Evolutionary conservation across 164 flowering plant genomes (phyloP).

Genomic region (Cinnamomum micranthum): DNA sequence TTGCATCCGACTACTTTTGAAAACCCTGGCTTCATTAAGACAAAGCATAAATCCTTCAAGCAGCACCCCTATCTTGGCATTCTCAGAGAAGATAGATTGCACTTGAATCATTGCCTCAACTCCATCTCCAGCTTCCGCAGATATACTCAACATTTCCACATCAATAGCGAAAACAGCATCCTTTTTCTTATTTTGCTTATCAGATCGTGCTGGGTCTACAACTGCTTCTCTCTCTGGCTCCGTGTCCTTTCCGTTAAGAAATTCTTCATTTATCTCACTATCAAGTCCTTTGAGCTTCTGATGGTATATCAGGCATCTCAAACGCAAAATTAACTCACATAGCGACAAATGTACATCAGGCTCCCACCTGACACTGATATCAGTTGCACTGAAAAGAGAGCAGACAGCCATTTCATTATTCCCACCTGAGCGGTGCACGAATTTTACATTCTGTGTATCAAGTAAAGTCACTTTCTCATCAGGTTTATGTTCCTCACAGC

Average conservation of each 20-base stretch:
- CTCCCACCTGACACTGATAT: conserved; percentile 87
- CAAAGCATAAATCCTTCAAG: conserved; percentile 86
- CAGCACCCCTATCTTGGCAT: conserved; percentile 91
- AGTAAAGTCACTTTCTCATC: conserved; percentile 59
- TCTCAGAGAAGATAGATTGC: conserved; percentile 82
- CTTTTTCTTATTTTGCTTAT: conserved; percentile 53
- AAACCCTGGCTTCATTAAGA: conserved; percentile 63
- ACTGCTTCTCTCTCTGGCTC: conserved; percentile 39
- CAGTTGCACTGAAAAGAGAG: conserved; percentile 95
- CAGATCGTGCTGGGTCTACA: conserved; percentile 33
- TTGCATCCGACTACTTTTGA: conserved; percentile 94
- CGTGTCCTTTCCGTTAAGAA: conserved; percentile 21
- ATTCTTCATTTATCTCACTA: conserved; percentile 27
- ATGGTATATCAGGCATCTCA: conserved; percentile 52
- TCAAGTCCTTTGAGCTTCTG: conserved; percentile 47
- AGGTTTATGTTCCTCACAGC: conserved; percentile 39
- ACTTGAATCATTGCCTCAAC: conserved; percentile 60
- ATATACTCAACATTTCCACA: conserved; percentile 76
- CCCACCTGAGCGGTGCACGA: conserved; percentile 85
- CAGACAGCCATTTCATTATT: conserved; percentile 74
- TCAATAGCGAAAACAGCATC: conserved; percentile 91
- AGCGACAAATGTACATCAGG: conserved; percentile 90
- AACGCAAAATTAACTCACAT: conserved; percentile 62
- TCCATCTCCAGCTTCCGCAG: conserved; percentile 86
- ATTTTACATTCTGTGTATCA: conserved; percentile 93